Evolutionary conservation across 495 filamentous ascomycete species (phyloP), one percentile per base, ranked within the genome.

Genomic region (Collariella sp.): DNA sequence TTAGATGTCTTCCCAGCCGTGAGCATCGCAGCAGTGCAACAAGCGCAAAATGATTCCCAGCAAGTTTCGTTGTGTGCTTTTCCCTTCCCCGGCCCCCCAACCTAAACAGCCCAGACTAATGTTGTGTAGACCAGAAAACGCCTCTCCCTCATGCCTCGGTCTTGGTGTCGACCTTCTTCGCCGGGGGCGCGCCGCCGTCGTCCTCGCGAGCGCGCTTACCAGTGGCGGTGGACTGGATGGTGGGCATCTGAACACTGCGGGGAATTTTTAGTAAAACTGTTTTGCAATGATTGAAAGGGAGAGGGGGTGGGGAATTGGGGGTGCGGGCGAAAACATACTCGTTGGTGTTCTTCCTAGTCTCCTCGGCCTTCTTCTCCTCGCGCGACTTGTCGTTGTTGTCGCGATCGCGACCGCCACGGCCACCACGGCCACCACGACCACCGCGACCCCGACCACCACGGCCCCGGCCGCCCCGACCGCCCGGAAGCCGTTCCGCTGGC

Each of bases 401-500:
- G 24, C 66, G 59, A 45, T 62, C 54, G 31, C n/a, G n/a, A n/a
- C 73, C 67, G 19, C 70, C 68, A 18, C 70, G 44, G 39, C 67
- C 61, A 31, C 66, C 61, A 35, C 71, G 58, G 15, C 73, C 61
- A 16, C 72, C 63, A n/a, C 69, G 62, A 24, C 70, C 61, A 42
- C 71, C 72, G 35, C 73, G 70, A 22, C 73, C 70, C n/a, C 71
- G 59, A 11, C 73, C 60, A 15, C 71, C 64, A 11, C 68, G 62
- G 22, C 69, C 61, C n/a, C 68, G 69, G 13, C 77, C 70, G 52
- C 75, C 67, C 22, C 66, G 59, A 6, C 63, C 56, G 23, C 67
- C 67, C 40, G 67, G 72, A 83, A 83, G 22, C 83, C 85, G 35
- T 73, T 76, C 63, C 81, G 79, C 59, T 81, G 79, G 59, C 86